Conservation (phyloP, 495 filamentous ascomycete species). For the Neurospora sp. region DNA sequence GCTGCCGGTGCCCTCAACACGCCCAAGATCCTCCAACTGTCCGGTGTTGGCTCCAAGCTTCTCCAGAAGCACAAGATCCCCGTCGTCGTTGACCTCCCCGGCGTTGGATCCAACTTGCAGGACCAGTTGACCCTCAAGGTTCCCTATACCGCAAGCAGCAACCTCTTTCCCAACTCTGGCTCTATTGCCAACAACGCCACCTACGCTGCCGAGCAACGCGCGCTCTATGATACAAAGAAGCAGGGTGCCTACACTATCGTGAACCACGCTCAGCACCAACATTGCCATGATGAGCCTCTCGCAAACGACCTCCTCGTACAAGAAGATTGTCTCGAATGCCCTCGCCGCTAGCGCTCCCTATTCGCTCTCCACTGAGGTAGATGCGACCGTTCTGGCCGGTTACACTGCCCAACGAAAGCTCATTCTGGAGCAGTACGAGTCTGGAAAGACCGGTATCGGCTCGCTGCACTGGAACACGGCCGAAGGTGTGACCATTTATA, state of each 20-base stretch:
- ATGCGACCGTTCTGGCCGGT: slow-evolving; percentile 28
- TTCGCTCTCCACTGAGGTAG: slow-evolving; percentile 23
- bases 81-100: slow-evolving; percentile 60
- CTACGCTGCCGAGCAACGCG: slow-evolving; percentile 32
- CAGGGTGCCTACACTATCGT: slow-evolving; percentile 25
- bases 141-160: slow-evolving; percentile 17
- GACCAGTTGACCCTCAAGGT: slow-evolving; percentile 31
- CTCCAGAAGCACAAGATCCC: slow-evolving; percentile 55
- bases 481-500: slow-evolving; percentile 24
- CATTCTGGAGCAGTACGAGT: slow-evolving; percentile 17
- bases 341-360: slow-evolving; percentile 19
- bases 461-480: slow-evolving; percentile 27
- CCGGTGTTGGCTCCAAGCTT: slow-evolving; percentile 65
- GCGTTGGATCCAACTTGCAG: slow-evolving; percentile 60
- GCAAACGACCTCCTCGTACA: slow-evolving; percentile 19
- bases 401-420: slow-evolving; percentile 22
- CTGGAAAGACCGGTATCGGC: slow-evolving; percentile 14
- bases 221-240: slow-evolving; percentile 26
- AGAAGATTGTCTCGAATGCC: slow-evolving; percentile 23
- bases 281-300: slow-evolving; percentile 24
- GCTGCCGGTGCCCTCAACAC: slow-evolving; percentile 48
- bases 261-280: slow-evolving; percentile 23
- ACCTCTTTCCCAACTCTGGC: slow-evolving; percentile 20
- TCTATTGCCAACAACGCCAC: slow-evolving; percentile 29
- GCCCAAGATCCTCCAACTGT: slow-evolving; percentile 55